A percentile compares a stretch with the other conserved stretches of the same genome.
phyloP scores from a whole-genome alignment of 768 basidiomycete genomes.

The Auriscalpium vulgare region DNA sequence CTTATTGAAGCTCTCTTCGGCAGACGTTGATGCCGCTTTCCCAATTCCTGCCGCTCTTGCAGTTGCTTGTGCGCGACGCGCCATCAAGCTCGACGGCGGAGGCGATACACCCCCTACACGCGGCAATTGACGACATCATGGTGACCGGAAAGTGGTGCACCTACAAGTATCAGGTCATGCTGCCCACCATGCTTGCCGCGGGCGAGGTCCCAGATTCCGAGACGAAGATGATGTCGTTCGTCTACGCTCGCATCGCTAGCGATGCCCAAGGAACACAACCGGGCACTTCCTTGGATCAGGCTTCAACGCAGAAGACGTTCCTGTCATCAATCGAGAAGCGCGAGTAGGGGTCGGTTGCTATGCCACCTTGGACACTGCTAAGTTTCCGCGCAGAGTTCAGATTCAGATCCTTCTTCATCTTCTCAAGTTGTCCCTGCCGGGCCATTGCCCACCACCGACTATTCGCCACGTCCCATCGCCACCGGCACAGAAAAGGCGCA shows the following conservation, averaged over 20 bases:
- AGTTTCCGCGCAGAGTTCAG: conserved; percentile 42
- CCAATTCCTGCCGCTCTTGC: conserved; percentile 47
- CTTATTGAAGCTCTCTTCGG: neutral
- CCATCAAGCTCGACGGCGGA: conserved; percentile 18
- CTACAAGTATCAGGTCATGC: conserved; percentile 50
- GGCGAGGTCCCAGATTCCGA: conserved; percentile 20
- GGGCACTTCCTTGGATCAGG: conserved; percentile 12
- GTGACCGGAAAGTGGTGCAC: conserved; percentile 76
- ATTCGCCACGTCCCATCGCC: conserved; percentile 9
- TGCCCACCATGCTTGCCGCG: conserved; percentile 12
- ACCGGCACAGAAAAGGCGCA: conserved; percentile 9
- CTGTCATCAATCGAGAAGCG: conserved; percentile 10
- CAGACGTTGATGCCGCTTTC: conserved; percentile 69
- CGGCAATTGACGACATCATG: conserved; percentile 52
- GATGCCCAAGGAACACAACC: conserved; percentile 16
- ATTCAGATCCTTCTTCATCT: conserved; percentile 70
- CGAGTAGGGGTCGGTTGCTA: conserved; percentile 36
- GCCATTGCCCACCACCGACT: conserved; percentile 24
- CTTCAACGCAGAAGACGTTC: conserved; percentile 30
- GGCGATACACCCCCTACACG: conserved; percentile 47
- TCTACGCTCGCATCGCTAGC: neutral
- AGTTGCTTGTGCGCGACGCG: conserved; percentile 39
- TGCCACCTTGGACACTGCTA: neutral
- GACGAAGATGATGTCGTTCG: conserved; percentile 17
- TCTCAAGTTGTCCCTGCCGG: conserved; percentile 56